Conservation (phyloP, 768 basidiomycete species). For the Leccinellum luteum region DNA sequence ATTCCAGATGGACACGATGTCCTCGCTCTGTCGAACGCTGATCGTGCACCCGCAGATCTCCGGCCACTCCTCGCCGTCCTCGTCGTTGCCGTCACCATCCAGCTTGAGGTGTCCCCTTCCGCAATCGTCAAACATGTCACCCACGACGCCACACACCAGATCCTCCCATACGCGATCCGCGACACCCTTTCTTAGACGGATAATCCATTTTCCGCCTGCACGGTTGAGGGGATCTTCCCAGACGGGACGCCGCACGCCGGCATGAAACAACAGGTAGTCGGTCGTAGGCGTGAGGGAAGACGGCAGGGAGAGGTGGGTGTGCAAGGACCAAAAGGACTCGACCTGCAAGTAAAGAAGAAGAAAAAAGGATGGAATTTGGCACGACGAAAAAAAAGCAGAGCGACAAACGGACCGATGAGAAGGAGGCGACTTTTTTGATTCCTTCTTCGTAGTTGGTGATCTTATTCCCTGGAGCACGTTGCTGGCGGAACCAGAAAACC, state of each 20-base stretch:
- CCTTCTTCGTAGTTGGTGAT: conserved; percentile 91
- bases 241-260: conserved; percentile 80
- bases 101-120: conserved; percentile 31
- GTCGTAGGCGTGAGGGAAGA: conserved; percentile 85
- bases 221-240: conserved; percentile 95
- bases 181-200: conserved; percentile 87
- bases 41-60: conserved; percentile 96
- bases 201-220: conserved; percentile 91
- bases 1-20: conserved; percentile 94
- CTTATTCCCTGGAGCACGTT: conserved; percentile 87
- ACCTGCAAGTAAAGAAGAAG: conserved; percentile 44
- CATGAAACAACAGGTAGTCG: conserved; percentile 91
- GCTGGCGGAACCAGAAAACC: conserved; percentile 92
- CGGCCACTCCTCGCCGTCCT: conserved; percentile 52
- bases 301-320: conserved; percentile 87
- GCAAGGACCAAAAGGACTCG: conserved; percentile 94
- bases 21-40: conserved; percentile 89
- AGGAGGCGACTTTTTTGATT: conserved; percentile 88
- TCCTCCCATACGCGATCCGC: conserved; percentile 92
- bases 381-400: not conserved
- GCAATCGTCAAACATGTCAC: conserved; percentile 84
- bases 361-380: conserved; percentile 5
- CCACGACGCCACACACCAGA: conserved; percentile 80
- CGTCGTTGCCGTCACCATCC: conserved; percentile 34
- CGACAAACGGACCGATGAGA: conserved; percentile 66